Evolutionary conservation across 768 basidiomycete species (phyloP).

Genomic region (Boletus bicolor): DNA sequence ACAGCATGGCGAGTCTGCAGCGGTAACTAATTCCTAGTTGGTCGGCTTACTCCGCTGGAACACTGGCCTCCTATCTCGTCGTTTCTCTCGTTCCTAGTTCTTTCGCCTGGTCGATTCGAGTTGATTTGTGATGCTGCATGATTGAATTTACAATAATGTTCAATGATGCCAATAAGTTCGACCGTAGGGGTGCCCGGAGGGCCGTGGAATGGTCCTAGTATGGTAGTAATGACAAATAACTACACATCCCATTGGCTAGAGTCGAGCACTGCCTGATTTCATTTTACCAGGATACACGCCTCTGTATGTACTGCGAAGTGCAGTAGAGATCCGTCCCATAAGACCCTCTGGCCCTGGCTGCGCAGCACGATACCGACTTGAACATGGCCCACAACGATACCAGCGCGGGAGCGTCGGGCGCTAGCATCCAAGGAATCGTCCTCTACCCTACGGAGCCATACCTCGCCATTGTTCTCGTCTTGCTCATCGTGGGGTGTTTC

Average conservation of each 20-base stretch:
- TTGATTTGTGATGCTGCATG: too few species aligned
- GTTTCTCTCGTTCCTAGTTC: too few species aligned
- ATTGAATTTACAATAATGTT: too few species aligned
- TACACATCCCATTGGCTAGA: neutral
- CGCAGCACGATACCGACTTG: neutral
- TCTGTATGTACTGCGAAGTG: neutral
- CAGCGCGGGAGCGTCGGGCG: neutral
- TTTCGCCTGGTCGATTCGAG: too few species aligned
- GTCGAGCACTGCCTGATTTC: neutral
- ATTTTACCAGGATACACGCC: neutral
- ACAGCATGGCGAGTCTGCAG: too few species aligned
- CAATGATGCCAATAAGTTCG: too few species aligned
- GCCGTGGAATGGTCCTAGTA: too few species aligned
- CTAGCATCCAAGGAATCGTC: slow-evolving; percentile 9
- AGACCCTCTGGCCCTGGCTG: slow-evolving; percentile 13
- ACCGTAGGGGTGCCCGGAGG: too few species aligned
- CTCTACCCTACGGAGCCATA: slow-evolving; percentile 18
- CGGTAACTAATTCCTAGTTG: too few species aligned
- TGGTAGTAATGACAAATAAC: neutral
- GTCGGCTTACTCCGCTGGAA: too few species aligned
- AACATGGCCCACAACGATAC: slow-evolving; percentile 1
- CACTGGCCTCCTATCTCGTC: too few species aligned
- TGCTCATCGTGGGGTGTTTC: slow-evolving; percentile 20
- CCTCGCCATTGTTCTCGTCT: slow-evolving; percentile 5
- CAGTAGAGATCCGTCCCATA: slow-evolving; percentile 3